Percentiles rank a stretch among this genome's conserved stretches.
These are phyloP conservation scores for Yarrowia yakushimensis DNA, from an alignment of 805 yeast species.

Conservation along the genomic window DNA sequence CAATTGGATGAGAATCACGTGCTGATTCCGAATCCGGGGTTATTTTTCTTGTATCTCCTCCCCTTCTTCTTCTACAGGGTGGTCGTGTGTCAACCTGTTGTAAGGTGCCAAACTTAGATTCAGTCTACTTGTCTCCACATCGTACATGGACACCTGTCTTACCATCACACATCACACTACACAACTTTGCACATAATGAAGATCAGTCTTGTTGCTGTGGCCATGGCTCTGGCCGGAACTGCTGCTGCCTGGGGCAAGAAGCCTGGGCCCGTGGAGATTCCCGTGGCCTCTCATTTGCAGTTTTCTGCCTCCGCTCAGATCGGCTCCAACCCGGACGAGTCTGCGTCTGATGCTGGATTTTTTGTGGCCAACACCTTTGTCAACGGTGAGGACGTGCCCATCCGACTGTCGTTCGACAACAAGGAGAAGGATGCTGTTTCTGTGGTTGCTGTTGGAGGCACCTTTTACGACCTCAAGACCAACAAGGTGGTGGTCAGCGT, in stretches of 20 bases:
- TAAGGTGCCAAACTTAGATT: not conserved
- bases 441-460: conserved; percentile 32
- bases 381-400: conserved; percentile 33
- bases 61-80: not conserved
- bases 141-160: not conserved
- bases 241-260: conserved; percentile 19
- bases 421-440: conserved; percentile 30
- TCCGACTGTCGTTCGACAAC: conserved; percentile 33
- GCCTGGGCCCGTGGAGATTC: conserved; percentile 15
- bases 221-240: not conserved
- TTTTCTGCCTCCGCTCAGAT: not conserved
- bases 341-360: not conserved
- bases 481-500: conserved; percentile 25
- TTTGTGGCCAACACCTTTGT: conserved; percentile 25
- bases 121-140: not conserved
- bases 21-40: too few relatives aligned
- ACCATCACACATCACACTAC: not conserved
- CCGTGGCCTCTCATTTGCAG: conserved; percentile 9
- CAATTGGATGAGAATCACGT: too few relatives aligned
- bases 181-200: not conserved
- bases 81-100: not conserved
- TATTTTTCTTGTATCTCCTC: too few relatives aligned
- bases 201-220: conserved; percentile 8
- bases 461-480: conserved; percentile 28
- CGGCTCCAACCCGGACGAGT: conserved; percentile 11